A percentile compares a stretch with the other conserved stretches of the same genome.
Evolutionary conservation across 176 grass and related monocot genomes (phyloP).

Genomic region (Aegilops sharonensis): DNA sequence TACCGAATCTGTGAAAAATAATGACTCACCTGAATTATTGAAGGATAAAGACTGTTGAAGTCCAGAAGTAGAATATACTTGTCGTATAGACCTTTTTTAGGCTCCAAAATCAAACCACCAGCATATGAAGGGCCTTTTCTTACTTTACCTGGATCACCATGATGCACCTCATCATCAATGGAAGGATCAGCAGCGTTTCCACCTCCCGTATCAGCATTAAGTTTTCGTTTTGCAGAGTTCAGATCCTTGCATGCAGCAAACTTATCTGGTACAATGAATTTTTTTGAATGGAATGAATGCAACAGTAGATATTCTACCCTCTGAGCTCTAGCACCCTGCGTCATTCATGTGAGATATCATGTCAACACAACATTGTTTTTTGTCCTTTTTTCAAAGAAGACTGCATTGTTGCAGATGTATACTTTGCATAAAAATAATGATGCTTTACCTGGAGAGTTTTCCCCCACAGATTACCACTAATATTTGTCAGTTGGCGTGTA

Average conservation of each 20-base stretch:
- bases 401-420: not conserved
- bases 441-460: slow-evolving; percentile 19
- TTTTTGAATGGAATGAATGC: slow-evolving; percentile 94
- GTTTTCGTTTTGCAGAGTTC: slow-evolving; percentile 71
- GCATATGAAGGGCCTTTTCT: slow-evolving; percentile 94
- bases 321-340: slow-evolving; percentile 94
- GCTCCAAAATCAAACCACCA: slow-evolving; percentile 96
- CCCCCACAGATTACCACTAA: slow-evolving; percentile 53
- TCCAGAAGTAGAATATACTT: slow-evolving; percentile 94
- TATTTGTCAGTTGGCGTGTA: slow-evolving; percentile 92
- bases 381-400: not conserved
- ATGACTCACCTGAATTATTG: slow-evolving; percentile 85
- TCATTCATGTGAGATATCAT: slow-evolving; percentile 24
- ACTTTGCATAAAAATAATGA: not conserved
- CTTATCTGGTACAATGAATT: slow-evolving; percentile 91
- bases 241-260: slow-evolving; percentile 53
- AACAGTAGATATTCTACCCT: slow-evolving; percentile 92
- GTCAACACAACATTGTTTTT: not conserved
- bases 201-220: slow-evolving; percentile 45
- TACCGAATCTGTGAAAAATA: slow-evolving; percentile 14
- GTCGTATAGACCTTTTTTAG: slow-evolving; percentile 97
- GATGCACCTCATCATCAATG: slow-evolving; percentile 52
- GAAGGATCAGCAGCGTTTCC: slow-evolving; percentile 48
- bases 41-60: slow-evolving; percentile 99
- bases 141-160: slow-evolving; percentile 67